These are phyloP conservation scores for Amauroascus niger DNA, from an alignment of 2,329 filamentous ascomycete species.

Conservation along the genomic window DNA sequence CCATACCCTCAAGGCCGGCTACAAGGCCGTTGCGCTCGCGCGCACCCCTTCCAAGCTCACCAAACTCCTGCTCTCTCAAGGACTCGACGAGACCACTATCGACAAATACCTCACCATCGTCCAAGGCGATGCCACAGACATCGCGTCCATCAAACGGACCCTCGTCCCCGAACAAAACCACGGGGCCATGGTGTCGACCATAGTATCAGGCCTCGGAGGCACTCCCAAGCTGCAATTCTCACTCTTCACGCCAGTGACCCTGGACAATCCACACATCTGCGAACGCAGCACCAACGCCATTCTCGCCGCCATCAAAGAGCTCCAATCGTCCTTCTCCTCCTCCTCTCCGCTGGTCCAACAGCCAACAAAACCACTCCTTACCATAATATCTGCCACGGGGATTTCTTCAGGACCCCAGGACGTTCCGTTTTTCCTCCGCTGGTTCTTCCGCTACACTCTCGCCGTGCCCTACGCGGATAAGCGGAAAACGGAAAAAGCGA, in stretches of 20 bases:
- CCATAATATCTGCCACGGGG: constrained; percentile 23
- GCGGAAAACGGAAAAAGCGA: constrained; percentile 18
- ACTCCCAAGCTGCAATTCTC: constrained; percentile 21
- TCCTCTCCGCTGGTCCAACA: neutral
- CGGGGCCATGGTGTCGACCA: constrained; percentile 32
- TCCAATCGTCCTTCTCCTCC: constrained; percentile 12
- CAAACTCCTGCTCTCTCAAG: constrained; percentile 34
- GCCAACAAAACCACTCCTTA: constrained; percentile 17
- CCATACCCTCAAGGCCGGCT: constrained; percentile 36
- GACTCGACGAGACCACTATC: constrained; percentile 30
- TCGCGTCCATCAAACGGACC: constrained; percentile 32
- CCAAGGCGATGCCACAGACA: constrained; percentile 40
- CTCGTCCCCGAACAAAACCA: constrained; percentile 24
- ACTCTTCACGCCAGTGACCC: constrained; percentile 18
- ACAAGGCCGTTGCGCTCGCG: constrained; percentile 41
- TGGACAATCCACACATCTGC: constrained; percentile 24
- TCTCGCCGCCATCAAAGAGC: constrained; percentile 18
- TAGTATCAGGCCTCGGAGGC: constrained; percentile 38
- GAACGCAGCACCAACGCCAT: constrained; percentile 20
- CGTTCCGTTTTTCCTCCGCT: constrained; percentile 16
- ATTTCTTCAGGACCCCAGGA: constrained; percentile 17
- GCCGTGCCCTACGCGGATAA: constrained; percentile 22
- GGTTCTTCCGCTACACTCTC: constrained; percentile 21
- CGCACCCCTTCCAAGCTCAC: constrained; percentile 44
- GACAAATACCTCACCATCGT: constrained; percentile 39